Evolutionary conservation across 1,284 basidiomycete species (phyloP), one percentile per base, ranked within the genome.

Genomic region (Pyrrhoderma noxium): DNA sequence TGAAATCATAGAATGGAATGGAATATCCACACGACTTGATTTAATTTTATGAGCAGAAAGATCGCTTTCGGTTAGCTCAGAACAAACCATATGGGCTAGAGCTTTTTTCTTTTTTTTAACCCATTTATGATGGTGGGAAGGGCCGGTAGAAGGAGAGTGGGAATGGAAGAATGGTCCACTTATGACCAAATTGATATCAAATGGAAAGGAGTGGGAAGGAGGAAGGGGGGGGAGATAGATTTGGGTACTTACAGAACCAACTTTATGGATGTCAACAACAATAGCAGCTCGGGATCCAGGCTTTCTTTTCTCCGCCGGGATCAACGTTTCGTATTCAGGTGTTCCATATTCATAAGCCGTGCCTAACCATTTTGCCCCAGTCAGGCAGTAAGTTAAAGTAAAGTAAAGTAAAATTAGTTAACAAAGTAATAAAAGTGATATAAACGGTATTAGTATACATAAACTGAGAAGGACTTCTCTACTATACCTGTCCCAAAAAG

Each of bases 221-320:
- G n/a, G n/a, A n/a, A n/a, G n/a, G n/a, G n/a, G n/a, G n/a, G 19
- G 35, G 35, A 21, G 19, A 40, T 16, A 39, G 38, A 14, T 21
- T 36, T 27, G 19, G 39, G 27, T 13, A 70, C 75, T 50, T 56
- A 80, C 79, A 8, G 75, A 70, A 56, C 71, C 67, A 47, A 77
- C 77, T 67, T 74, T 70, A 56, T 77, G 67, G 4, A 81, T 64
- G 47, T 78, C 69, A 8, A 79, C 53, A 51, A 75, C 65, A 46
- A 82, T 75, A 40, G 69, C 73, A 1, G 75, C 64, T 11, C 79
- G 70, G 25, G 78, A 77, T 8, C 77, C 77, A 0, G 76, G 71
- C 27, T 70, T 70, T 41, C 78, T 70, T 49, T 67, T 64, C 8
- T 66, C 62, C 1, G 65, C 48, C 2, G 74, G 69, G 19, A 81